These are phyloP conservation scores for Sphaceloma murrayae DNA, from an alignment of 2,329 filamentous ascomycete species.

Conservation along the genomic window DNA sequence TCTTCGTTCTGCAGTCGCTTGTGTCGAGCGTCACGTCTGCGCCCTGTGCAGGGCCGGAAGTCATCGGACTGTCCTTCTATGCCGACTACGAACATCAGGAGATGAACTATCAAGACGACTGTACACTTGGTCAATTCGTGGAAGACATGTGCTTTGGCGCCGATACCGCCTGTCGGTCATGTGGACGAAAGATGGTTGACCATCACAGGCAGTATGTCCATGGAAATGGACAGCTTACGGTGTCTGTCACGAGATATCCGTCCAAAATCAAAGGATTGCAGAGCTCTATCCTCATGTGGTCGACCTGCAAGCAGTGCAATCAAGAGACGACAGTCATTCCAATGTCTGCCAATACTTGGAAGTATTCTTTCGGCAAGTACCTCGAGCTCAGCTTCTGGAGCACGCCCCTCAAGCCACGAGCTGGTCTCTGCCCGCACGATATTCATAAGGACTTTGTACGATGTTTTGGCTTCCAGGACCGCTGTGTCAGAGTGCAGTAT, in stretches of 20 bases:
- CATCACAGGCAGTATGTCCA: conserved; percentile 97
- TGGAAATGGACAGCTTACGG: conserved; percentile 83
- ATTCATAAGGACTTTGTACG: conserved; percentile 85
- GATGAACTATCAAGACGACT: conserved; percentile 67
- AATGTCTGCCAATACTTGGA: conserved; percentile 93
- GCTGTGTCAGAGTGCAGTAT: conserved; percentile 81
- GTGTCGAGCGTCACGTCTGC: conserved; percentile 91
- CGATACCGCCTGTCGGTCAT: conserved; percentile 68
- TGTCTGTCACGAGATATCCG: conserved; percentile 72
- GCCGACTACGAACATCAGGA: conserved; percentile 66
- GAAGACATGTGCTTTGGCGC: conserved; percentile 76
- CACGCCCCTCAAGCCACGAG: conserved; percentile 63
- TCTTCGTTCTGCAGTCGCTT: conserved; percentile 85
- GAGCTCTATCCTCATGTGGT: conserved; percentile 93
- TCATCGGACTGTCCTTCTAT: conserved; percentile 89
- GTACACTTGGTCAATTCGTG: conserved; percentile 87
- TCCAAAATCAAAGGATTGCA: conserved; percentile 55
- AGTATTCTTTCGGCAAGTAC: conserved; percentile 97
- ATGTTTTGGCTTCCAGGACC: conserved; percentile 82
- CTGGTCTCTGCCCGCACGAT: conserved; percentile 77
- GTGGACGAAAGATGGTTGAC: conserved; percentile 78
- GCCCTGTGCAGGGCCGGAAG: conserved; percentile 79
- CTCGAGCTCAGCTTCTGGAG: conserved; percentile 97
- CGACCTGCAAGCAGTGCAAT: conserved; percentile 82
- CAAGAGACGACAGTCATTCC: conserved; percentile 80